A percentile compares a stretch with the other conserved stretches of the same genome.
phyloP scores from a whole-genome alignment of 352 stramenopile species.

The Elongisporangium anandrum region DNA sequence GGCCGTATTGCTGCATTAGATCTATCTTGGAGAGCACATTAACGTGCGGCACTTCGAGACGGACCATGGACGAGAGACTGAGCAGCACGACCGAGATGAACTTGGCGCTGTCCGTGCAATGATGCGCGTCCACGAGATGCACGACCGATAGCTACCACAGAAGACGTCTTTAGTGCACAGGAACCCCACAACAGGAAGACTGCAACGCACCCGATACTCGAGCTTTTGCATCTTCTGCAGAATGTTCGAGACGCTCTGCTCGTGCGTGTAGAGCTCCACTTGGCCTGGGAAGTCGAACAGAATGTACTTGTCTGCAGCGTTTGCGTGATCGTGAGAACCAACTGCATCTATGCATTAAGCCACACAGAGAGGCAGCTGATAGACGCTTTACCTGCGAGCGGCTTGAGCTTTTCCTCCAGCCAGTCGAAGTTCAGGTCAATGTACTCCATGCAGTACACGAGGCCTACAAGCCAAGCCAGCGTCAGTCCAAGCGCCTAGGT shows the following conservation, averaged over 20 bases:
- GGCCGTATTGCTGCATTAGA: conserved; percentile 92
- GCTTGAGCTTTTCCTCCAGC: conserved; percentile 92
- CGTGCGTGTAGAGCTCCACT: conserved; percentile 99
- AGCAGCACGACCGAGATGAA: conserved; percentile 97
- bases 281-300: conserved; percentile 99
- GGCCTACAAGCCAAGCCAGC: conserved; percentile 22
- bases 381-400: conserved; percentile 23
- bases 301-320: conserved; percentile 90
- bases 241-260: conserved; percentile 95
- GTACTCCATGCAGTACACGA: conserved; percentile 99
- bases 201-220: conserved; percentile 71
- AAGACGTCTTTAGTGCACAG: not conserved
- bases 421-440: conserved; percentile 98
- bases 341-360: not conserved
- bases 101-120: conserved; percentile 94
- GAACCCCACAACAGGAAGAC: too few species aligned
- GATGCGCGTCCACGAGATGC: conserved; percentile 94
- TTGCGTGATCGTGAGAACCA: not conserved
- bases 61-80: conserved; percentile 97
- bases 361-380: not conserved
- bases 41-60: conserved; percentile 96
- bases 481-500: not conserved
- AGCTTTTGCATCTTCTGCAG: conserved; percentile 93
- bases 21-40: conserved; percentile 99
- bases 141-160: conserved; percentile 79